Evolutionary conservation across 352 stramenopile genomes (phyloP), one percentile per base, ranked within the genome.

Genomic region (Pythium biforme): DNA sequence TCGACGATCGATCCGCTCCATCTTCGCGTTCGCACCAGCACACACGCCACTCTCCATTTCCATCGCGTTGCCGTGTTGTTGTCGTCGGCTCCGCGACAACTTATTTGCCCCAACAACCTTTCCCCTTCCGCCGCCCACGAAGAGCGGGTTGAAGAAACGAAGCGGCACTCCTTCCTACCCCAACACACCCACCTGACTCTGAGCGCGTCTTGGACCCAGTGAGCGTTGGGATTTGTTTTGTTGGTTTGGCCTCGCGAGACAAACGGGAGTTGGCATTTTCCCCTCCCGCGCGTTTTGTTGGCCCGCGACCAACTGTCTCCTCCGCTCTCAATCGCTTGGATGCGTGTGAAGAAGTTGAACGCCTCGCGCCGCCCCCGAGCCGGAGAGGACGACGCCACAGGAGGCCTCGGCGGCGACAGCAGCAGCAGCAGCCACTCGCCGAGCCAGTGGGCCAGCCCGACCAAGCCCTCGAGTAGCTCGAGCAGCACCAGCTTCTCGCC

Each of bases 341-440:
- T 90, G 81, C 81, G 81, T 79, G 77, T 90, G 69, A 90, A 90
- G 79, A 90, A 90, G 54, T 62, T 88, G 68, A 88, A 74, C 72
- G 66, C 69, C 50, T 85, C 80, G 59, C 75, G 78, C 64, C 81
- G 78, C 68, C 69, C 78, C 43, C 86, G 84, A 81, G 57, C 75
- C 68, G 78, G 78, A 55, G 81, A 90, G 48, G 81, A 88, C 69
- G 78, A 88, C 72, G 63, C 37, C 37, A 14, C 37, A 10, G n/a
- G n/a, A n/a, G 63, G 74, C 62, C 33, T 81, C 83, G 56, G 41
- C 43, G 23, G 43, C 43, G 23, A 50, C 20, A 50, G 19, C 27
- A 34, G 27, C 52, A 49, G 22, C 62, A 51, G 55, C 26, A 53
- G 29, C 39, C 27, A 43, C 48, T 59, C 59, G 29, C 40, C 55